These are phyloP conservation scores for Globisporangium iwayamae DNA, from an alignment of 352 stramenopile genomes.

Conservation along the genomic window DNA sequence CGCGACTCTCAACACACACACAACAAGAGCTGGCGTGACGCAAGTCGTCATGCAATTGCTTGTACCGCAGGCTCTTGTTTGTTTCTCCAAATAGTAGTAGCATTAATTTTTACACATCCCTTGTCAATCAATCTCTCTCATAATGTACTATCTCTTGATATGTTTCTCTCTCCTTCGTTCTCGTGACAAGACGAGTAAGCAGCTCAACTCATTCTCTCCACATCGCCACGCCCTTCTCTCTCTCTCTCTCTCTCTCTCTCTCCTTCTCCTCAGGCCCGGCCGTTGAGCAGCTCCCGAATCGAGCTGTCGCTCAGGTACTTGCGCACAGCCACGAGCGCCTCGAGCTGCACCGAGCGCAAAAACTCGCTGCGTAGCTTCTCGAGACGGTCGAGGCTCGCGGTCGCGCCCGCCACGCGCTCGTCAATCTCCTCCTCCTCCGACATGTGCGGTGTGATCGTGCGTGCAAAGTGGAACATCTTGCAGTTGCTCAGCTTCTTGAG, in stretches of 20 bases:
- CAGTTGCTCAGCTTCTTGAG: conserved; percentile 85
- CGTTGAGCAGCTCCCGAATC: conserved; percentile 61
- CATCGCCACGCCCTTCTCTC: not conserved
- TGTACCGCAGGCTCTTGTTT: not conserved
- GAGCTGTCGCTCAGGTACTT: conserved; percentile 71
- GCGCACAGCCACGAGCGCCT: conserved; percentile 68
- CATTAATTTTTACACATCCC: not conserved
- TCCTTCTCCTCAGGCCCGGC: conserved; percentile 15
- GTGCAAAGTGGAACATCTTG: conserved; percentile 74
- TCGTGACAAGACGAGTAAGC: not conserved
- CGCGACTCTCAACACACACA: too few relatives aligned
- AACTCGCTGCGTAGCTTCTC: conserved; percentile 66
- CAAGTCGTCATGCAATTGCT: not conserved
- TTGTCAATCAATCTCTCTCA: not conserved
- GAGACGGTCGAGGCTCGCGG: conserved; percentile 30
- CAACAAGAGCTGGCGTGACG: not conserved
- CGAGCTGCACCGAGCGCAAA: conserved; percentile 68
- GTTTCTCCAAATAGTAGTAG: not conserved
- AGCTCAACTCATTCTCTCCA: not conserved
- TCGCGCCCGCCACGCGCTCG: conserved; percentile 28
- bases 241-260: not conserved
- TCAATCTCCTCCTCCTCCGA: conserved; percentile 54
- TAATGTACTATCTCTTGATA: not conserved
- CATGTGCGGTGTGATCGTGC: conserved; percentile 55
- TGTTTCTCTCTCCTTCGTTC: not conserved